Base-by-base conservation (phyloP, 2,329 filamentous ascomycete genomes). In the Pseudogymnoascus sp. region DNA sequence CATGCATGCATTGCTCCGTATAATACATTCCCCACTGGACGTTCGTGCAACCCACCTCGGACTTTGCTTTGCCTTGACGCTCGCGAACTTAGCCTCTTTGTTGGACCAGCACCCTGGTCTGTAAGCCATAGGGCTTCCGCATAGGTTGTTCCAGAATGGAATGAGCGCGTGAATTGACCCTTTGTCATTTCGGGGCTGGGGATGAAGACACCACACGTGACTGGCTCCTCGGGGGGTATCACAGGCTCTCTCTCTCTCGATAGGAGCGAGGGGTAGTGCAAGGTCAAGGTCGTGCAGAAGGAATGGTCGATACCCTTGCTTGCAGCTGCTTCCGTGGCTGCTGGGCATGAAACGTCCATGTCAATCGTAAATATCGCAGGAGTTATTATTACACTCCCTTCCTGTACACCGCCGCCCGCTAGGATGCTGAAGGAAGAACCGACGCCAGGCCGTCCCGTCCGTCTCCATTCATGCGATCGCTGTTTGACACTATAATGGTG, bases 361-460 rank as follows among this genome's bases (percentile, higher is more conserved):
- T 50, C 43, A 14, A 50, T 50, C 43, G 22, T 30, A 50, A 50
- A 50, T 50, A 50, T 50, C 25, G 2, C n/a, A 28, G 43, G n/a
- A 50, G 43, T 50, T 30, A 30, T 50, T 50, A 50, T 50, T 30
- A 30, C 43, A 30, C 43, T 50, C n/a, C 43, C 25, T 30, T 30
- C 25, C 43, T 50, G 43, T 50, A 50, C 43, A 50, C 43, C 43
- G 25, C 43, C n/a, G 43, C 25, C n/a, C 43, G 25, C 25, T 50
- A 50, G 39, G 39, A 22, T 50, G 43, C 43, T 50, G 25, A 50
- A 50, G 43, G 43, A 50, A 50, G 43, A 50, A 50, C 43, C 43
- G 43, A 30, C 22, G 22, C 43, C 43, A 50, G 43, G 43, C 43
- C 43, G 43, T 50, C 22, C 43, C 43, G 43, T 50, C 43, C 43